Percentiles rank a stretch among this genome's conserved stretches.
These are phyloP conservation scores for Starmerella floricola DNA, from an alignment of 805 yeast species.

Conservation along the genomic window DNA sequence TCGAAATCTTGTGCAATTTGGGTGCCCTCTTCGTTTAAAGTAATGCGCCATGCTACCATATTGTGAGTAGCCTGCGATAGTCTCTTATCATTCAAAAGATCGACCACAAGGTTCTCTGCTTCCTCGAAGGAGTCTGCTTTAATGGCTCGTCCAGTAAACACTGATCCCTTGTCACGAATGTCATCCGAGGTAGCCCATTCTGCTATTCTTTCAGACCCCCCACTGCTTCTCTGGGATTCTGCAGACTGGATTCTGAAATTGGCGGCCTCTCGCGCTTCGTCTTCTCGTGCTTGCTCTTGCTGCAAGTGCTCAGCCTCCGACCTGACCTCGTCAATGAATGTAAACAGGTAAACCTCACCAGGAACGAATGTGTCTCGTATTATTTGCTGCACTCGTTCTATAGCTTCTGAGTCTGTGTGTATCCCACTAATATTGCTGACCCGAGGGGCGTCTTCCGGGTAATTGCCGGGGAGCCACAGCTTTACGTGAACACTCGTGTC, in stretches of 20 bases:
- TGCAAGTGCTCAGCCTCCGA: slow-evolving; percentile 22
- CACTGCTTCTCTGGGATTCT: no score
- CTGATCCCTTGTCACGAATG: slow-evolving; percentile 69
- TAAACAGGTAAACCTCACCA: slow-evolving; percentile 71
- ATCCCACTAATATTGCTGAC: slow-evolving; percentile 43
- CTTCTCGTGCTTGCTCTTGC: background rate
- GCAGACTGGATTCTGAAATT: no score
- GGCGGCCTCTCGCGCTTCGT: slow-evolving; percentile 29
- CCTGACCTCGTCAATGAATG: slow-evolving; percentile 44
- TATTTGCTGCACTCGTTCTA: slow-evolving; percentile 39
- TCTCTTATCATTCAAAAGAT: slow-evolving; percentile 51
- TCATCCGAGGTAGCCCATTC: slow-evolving; percentile 75
- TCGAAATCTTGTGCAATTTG: slow-evolving; percentile 71
- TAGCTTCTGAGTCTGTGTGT: slow-evolving; percentile 37
- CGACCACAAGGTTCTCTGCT: slow-evolving; percentile 41
- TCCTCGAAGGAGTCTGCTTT: slow-evolving; percentile 54
- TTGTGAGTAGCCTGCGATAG: slow-evolving; percentile 61
- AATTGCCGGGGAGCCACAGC: slow-evolving; percentile 55
- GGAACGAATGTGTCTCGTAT: slow-evolving; percentile 41
- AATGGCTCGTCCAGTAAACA: slow-evolving; percentile 67
- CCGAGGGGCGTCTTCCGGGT: slow-evolving; percentile 58
- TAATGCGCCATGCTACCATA: slow-evolving; percentile 79
- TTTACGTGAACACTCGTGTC: slow-evolving; percentile 51
- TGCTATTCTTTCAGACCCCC: slow-evolving; percentile 29
- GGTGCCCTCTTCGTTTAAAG: slow-evolving; percentile 34